These are phyloP conservation scores for Massariosphaeria phaeospora DNA, from an alignment of 495 filamentous ascomycete genomes.

Conservation along the genomic window DNA sequence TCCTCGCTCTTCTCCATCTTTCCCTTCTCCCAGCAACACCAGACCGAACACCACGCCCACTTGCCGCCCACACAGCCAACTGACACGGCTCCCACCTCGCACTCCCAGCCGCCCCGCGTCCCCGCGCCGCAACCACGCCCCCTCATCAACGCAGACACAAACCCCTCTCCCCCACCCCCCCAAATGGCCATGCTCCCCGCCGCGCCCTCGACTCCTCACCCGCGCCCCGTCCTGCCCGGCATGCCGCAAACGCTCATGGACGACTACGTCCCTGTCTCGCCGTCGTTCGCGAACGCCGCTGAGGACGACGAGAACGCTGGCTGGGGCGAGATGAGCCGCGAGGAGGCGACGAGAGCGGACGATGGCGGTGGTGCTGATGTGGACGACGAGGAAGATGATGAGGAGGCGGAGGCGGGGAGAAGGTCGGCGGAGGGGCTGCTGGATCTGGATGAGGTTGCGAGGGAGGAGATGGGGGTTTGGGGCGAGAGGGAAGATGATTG, in stretches of 20 bases:
- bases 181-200: constrained; percentile 20
- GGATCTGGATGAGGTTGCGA: constrained; percentile 24
- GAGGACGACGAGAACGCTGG: constrained; percentile 23
- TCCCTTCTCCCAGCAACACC: constrained; percentile 27
- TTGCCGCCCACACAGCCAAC: constrained; percentile 9
- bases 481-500: constrained; percentile 13
- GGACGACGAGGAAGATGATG: constrained; percentile 1
- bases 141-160: neutral
- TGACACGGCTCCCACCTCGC: neutral
- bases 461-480: constrained; percentile 30
- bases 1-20: constrained; percentile 28
- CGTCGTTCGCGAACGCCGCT: neutral
- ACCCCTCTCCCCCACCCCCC: neutral
- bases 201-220: neutral
- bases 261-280: constrained; percentile 25
- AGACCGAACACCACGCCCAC: constrained; percentile 23
- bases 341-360: constrained; percentile 13
- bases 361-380: neutral
- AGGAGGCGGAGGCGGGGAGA: neutral
- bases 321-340: constrained; percentile 24
- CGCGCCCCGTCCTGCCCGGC: neutral
- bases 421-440: constrained; percentile 14
- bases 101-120: neutral
- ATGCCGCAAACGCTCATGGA: constrained; percentile 23
- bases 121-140: neutral